These are phyloP conservation scores for Gracilaria domingensis DNA, from an alignment of 23 red algal species.

Conservation along the genomic window DNA sequence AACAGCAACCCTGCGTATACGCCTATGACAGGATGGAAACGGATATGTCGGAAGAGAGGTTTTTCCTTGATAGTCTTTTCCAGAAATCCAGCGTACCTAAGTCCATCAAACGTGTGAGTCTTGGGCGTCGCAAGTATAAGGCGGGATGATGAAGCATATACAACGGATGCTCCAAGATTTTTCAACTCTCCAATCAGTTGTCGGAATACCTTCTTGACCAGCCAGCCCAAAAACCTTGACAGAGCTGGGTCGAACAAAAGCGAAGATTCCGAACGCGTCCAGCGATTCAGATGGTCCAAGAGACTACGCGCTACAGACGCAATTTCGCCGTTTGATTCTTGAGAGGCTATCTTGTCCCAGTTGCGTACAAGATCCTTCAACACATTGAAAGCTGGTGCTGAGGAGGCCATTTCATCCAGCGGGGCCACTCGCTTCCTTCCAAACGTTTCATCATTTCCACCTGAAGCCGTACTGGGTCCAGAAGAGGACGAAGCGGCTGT, in stretches of 20 bases:
- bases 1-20: constrained; percentile 78
- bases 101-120: constrained; percentile 66
- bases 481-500: background rate
- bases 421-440: constrained; percentile 14
- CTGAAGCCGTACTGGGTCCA: background rate
- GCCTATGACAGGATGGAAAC: constrained; percentile 80
- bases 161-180: constrained; percentile 65
- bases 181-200: constrained; percentile 75
- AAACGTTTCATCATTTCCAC: constrained; percentile 22
- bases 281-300: constrained; percentile 73
- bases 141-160: constrained; percentile 74
- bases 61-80: constrained; percentile 80
- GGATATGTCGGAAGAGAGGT: constrained; percentile 71
- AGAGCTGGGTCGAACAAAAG: constrained; percentile 86
- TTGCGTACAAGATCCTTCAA: constrained; percentile 66
- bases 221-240: constrained; percentile 72
- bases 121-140: constrained; percentile 85
- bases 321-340: constrained; percentile 15
- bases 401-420: constrained; percentile 77
- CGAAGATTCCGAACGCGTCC: constrained; percentile 66
- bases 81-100: constrained; percentile 82
- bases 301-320: constrained; percentile 59
- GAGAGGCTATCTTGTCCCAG: constrained; percentile 65
- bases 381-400: constrained; percentile 73
- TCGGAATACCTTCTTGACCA: constrained; percentile 83